Evolutionary conservation across 352 stramenopile species (phyloP).

Genomic region (Phytophthora brassicae): DNA sequence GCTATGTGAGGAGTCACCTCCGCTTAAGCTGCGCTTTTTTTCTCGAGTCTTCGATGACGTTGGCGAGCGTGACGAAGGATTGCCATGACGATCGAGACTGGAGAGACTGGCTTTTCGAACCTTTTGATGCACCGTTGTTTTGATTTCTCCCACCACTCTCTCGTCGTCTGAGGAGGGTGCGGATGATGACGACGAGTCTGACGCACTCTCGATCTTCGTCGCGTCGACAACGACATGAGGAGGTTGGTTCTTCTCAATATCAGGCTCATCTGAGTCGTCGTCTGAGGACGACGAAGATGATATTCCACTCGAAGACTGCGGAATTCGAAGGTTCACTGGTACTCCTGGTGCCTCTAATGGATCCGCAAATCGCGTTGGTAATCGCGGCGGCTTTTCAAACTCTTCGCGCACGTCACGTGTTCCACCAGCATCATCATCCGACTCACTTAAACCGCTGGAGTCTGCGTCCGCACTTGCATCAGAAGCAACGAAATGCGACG

Average conservation of each 20-base stretch:
- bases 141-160: slow-evolving; percentile 15
- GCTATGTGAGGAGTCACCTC: slow-evolving; percentile 30
- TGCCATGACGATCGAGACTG: slow-evolving; percentile 18
- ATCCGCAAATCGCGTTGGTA: slow-evolving; percentile 24
- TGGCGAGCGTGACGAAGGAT: slow-evolving; percentile 35
- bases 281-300: slow-evolving; percentile 34
- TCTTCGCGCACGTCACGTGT: slow-evolving; percentile 1
- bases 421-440: slow-evolving; percentile 33
- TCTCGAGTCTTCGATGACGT: slow-evolving; percentile 41
- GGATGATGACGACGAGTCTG: slow-evolving; percentile 36
- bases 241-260: slow-evolving; percentile 20
- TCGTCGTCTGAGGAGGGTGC: slow-evolving; percentile 29
- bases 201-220: slow-evolving; percentile 20
- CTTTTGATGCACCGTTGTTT: slow-evolving; percentile 27
- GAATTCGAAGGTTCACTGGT: neutral
- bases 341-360: slow-evolving; percentile 5
- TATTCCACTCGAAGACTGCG: slow-evolving; percentile 6
- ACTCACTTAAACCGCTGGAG: slow-evolving; percentile 51
- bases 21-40: slow-evolving; percentile 44
- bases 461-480: slow-evolving; percentile 56
- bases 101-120: slow-evolving; percentile 30
- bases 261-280: slow-evolving; percentile 30
- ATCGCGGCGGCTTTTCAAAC: slow-evolving; percentile 8
- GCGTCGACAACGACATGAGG: slow-evolving; percentile 13
- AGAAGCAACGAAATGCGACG: slow-evolving; percentile 34